Base-by-base conservation (phyloP, 257 asterid genomes). In the Schizonepeta tenuifolia region DNA sequence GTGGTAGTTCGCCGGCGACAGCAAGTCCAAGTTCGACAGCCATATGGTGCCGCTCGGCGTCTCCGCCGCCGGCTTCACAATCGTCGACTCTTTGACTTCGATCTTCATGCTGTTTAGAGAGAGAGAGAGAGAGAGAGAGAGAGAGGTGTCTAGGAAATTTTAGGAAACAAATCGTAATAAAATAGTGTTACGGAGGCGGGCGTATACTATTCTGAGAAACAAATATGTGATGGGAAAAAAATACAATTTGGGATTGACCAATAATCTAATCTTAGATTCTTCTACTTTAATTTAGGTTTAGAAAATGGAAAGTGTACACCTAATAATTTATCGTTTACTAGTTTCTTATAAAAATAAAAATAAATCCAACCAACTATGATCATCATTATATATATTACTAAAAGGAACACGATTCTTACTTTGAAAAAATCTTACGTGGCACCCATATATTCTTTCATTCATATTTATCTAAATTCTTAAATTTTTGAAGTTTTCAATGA, bases 11-110 rank as follows among this genome's bases (percentile, higher is more conserved):
- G 44, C 38, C n/a, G 89, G 88, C 51, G 78, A 85, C 7, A 79
- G 79, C 64, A 81, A 20, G 77, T 89, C 96, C n/a, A 89, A 74
- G 71, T 81, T 84, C 26, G 93, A 82, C 73, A 82, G 79, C 96
- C 96, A 89, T 22, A 89, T 57, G 56, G 46, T 62, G n/a, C 21
- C 47, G 80, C 82, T 14, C 74, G 90, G 33, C 58, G 72, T 18
- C 77, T 79, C 63, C 70, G 90, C 57, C 46, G 87, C 78, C 5
- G 90, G 96, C 1, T 77, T 28, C 14, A 76, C 71, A 84, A 77
- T 81, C 69, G 59, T 89, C 82, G 58, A 86, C 2, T 36, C 50
- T 15, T 56, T 71, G 46, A 70, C 56, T 0, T 26, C 40, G 49
- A 77, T 69, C 71, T 9, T 69, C 80, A 69, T 64, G 1, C 6